phyloP scores from a whole-genome alignment of 441 rosid species.

The Pelargonium myrrhifolium region DNA sequence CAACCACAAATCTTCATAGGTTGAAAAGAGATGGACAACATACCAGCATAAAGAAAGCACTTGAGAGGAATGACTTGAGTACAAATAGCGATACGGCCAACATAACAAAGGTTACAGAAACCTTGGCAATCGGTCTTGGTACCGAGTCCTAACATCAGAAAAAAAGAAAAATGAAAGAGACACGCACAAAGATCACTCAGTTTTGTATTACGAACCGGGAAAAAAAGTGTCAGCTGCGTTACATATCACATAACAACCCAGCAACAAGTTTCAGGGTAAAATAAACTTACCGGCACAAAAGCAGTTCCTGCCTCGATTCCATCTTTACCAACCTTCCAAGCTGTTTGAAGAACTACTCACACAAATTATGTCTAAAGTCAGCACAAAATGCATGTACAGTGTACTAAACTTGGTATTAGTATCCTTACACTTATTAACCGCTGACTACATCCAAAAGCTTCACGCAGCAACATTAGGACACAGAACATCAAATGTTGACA shows the following conservation, averaged over 20 bases:
- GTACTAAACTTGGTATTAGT: background rate
- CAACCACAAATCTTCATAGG: background rate
- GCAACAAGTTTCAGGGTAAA: slow-evolving; percentile 5
- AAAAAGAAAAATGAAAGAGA: slow-evolving; percentile 11
- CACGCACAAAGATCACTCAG: slow-evolving; percentile 6
- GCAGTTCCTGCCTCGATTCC: slow-evolving; percentile 73
- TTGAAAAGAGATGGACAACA: slow-evolving; percentile 11
- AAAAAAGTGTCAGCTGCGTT: no score
- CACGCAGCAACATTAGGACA: background rate
- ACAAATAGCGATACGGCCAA: slow-evolving; percentile 45
- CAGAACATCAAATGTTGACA: background rate
- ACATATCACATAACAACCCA: background rate
- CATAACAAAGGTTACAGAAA: slow-evolving; percentile 44
- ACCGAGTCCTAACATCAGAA: slow-evolving; percentile 41
- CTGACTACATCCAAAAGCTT: background rate
- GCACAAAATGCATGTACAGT: slow-evolving; percentile 1
- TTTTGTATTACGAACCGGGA: background rate
- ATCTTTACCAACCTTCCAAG: slow-evolving; percentile 73
- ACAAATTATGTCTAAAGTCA: slow-evolving; percentile 12
- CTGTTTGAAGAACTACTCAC: slow-evolving; percentile 51
- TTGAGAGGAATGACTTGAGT: slow-evolving; percentile 68
- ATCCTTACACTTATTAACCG: background rate
- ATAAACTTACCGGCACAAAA: slow-evolving; percentile 70
- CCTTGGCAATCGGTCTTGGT: slow-evolving; percentile 75
- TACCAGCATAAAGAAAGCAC: slow-evolving; percentile 82